Conservation (phyloP, 495 filamentous ascomycete genomes). For the Talaromyces proteolyticus region DNA sequence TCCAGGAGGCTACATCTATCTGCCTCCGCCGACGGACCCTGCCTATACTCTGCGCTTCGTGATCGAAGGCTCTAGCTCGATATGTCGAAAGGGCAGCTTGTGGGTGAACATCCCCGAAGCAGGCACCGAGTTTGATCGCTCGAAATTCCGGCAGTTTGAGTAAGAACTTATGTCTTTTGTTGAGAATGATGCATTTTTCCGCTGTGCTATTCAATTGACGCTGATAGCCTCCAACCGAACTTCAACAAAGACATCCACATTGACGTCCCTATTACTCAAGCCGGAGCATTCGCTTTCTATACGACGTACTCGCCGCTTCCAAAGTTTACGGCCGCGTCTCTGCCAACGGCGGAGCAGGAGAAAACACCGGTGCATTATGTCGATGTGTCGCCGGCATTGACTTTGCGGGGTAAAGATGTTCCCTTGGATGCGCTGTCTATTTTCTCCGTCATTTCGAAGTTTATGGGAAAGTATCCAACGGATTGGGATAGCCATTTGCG, state of each 20-base stretch:
- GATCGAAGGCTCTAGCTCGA: slow-evolving; percentile 93
- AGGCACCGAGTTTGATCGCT: slow-evolving; percentile 66
- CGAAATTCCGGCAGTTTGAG: slow-evolving; percentile 81
- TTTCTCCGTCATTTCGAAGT: slow-evolving; percentile 95
- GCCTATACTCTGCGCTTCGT: slow-evolving; percentile 81
- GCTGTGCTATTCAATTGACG: slow-evolving; percentile 4
- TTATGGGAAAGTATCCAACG: slow-evolving; percentile 85
- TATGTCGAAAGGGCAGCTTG: slow-evolving; percentile 85
- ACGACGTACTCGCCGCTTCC: slow-evolving; percentile 87
- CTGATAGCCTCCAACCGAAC: slow-evolving; percentile 70
- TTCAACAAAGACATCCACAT: slow-evolving; percentile 91
- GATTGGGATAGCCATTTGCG: slow-evolving; percentile 86
- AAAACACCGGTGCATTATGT: slow-evolving; percentile 78
- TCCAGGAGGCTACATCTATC: slow-evolving; percentile 81
- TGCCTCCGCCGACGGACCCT: slow-evolving; percentile 66
- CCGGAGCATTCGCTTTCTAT: slow-evolving; percentile 96
- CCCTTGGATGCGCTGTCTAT: slow-evolving; percentile 83
- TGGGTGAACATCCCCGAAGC: slow-evolving; percentile 91
- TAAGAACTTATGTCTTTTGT: slow-evolving; percentile 36
- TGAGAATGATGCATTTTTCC: no score
- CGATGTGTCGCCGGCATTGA: slow-evolving; percentile 82
- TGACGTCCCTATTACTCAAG: slow-evolving; percentile 71
- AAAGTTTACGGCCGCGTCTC: slow-evolving; percentile 55
- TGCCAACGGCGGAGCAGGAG: slow-evolving; percentile 48
- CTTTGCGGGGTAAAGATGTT: slow-evolving; percentile 59